These are phyloP conservation scores for Xylariaceae sp. DNA, from an alignment of 2,329 filamentous ascomycete genomes.

Conservation along the genomic window DNA sequence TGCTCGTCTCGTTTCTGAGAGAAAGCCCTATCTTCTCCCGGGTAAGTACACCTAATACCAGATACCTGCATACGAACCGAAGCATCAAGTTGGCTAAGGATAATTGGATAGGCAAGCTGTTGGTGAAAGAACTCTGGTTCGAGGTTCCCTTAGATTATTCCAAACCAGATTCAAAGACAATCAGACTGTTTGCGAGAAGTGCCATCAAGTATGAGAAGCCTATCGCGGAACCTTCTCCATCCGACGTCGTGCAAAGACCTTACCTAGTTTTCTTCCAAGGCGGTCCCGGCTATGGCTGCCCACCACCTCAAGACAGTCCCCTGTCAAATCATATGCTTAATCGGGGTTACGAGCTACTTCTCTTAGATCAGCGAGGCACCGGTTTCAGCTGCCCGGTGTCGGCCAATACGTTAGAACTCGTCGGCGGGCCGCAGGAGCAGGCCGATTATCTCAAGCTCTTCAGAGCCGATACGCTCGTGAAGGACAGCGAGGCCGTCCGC, in stretches of 20 bases:
- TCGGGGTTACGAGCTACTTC: constrained; percentile 81
- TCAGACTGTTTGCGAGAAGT: constrained; percentile 78
- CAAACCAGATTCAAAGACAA: constrained; percentile 59
- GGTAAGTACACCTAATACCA: constrained; percentile 24
- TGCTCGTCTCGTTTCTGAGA: constrained; percentile 38
- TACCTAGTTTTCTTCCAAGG: constrained; percentile 79
- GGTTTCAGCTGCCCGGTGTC: constrained; percentile 82
- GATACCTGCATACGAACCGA: not conserved
- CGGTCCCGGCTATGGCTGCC: constrained; percentile 79
- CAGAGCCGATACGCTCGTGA: constrained; percentile 87
- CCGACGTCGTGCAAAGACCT: constrained; percentile 49
- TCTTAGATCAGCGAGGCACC: constrained; percentile 89
- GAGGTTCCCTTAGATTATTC: constrained; percentile 81
- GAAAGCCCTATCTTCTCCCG: constrained; percentile 46
- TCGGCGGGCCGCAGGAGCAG: constrained; percentile 68
- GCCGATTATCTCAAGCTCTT: constrained; percentile 82
- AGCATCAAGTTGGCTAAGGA: constrained; percentile 11
- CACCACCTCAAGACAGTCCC: constrained; percentile 71
- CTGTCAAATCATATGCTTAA: constrained; percentile 73
- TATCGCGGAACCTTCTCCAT: constrained; percentile 50
- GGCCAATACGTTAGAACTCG: constrained; percentile 67
- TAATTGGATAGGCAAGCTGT: constrained; percentile 63
- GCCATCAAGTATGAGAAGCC: constrained; percentile 68
- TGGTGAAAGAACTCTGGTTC: constrained; percentile 82
- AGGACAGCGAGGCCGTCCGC: constrained; percentile 84